Percentiles rank a stretch among this genome's conserved stretches.
These are phyloP conservation scores for Amanita thiersii DNA, from an alignment of 768 basidiomycete genomes.

Conservation along the genomic window DNA sequence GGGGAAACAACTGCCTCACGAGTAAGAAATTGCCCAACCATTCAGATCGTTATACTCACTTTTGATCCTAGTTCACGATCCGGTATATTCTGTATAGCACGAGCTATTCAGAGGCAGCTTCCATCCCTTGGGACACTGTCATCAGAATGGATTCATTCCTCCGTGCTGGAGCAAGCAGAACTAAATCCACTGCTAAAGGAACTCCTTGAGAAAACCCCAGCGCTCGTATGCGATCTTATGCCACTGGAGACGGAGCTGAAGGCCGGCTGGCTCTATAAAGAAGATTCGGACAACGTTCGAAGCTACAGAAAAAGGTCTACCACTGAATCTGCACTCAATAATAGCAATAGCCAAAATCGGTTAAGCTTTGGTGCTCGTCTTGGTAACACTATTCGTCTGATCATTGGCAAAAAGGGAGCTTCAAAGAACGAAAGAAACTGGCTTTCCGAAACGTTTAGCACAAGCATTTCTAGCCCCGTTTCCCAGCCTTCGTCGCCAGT, in stretches of 20 bases:
- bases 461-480: no score
- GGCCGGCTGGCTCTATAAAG: constrained; percentile 38
- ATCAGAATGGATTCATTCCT: constrained; percentile 54
- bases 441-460: no score
- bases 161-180: constrained; percentile 39
- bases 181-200: constrained; percentile 24
- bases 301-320: constrained; percentile 13
- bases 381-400: no score
- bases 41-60: background rate
- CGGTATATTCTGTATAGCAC: constrained; percentile 46
- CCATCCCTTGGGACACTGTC: constrained; percentile 41
- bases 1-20: constrained; percentile 55
- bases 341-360: no score
- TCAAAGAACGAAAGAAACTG: no score
- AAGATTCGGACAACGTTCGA: constrained; percentile 16
- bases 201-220: constrained; percentile 31
- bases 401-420: no score
- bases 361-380: no score
- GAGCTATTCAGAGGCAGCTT: constrained; percentile 35
- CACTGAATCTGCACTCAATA: no score
- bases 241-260: constrained; percentile 47
- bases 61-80: constrained; percentile 31
- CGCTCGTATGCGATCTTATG: constrained; percentile 32
- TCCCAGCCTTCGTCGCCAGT: no score
- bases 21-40: constrained; percentile 33